These are phyloP conservation scores for Microdochium bolleyi DNA, from an alignment of 2,329 filamentous ascomycete species.

Conservation along the genomic window DNA sequence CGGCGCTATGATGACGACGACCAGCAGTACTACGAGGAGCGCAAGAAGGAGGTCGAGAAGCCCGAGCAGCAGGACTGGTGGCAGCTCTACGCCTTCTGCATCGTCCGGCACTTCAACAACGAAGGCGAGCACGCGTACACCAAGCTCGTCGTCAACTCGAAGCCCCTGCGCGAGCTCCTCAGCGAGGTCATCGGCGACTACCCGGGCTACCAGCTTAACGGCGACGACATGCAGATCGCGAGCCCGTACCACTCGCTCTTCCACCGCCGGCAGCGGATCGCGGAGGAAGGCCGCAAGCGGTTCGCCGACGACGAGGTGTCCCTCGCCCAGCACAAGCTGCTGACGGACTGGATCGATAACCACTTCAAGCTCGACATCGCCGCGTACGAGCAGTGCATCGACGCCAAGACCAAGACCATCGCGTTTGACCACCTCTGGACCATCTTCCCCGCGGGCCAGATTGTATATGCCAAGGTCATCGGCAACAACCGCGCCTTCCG, in stretches of 20 bases:
- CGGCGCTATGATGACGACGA: conserved; percentile 14
- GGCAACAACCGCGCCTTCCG: conserved; percentile 20
- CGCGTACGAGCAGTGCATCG: conserved; percentile 15
- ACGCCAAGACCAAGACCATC: conserved; percentile 14
- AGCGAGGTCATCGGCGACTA: conserved; percentile 18
- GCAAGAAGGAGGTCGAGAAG: conserved; percentile 11
- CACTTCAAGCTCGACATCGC: conserved; percentile 17
- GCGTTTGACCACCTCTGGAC: conserved; percentile 20
- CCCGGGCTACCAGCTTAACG: conserved; percentile 9
- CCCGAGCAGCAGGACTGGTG: conserved; percentile 15
- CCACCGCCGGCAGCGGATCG: conserved; percentile 13
- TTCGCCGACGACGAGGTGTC: conserved; percentile 18
- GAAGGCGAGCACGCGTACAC: conserved; percentile 11
- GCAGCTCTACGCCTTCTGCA: conserved; percentile 19
- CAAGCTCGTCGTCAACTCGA: conserved; percentile 18
- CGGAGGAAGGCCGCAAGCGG: conserved; percentile 13
- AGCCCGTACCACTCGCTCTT: conserved; percentile 17
- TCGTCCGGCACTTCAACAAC: conserved; percentile 13
- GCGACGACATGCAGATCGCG: conserved; percentile 6
- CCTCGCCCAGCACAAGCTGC: conserved; percentile 14
- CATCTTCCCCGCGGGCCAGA: conserved; percentile 15
- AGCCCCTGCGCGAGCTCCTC: conserved; percentile 17
- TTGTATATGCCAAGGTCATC: conserved; percentile 15
- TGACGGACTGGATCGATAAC: conserved; percentile 19
- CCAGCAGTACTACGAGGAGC: conserved; percentile 16